These are phyloP conservation scores for Boletus vinaceobasis DNA, from an alignment of 768 basidiomycete genomes.

Conservation along the genomic window DNA sequence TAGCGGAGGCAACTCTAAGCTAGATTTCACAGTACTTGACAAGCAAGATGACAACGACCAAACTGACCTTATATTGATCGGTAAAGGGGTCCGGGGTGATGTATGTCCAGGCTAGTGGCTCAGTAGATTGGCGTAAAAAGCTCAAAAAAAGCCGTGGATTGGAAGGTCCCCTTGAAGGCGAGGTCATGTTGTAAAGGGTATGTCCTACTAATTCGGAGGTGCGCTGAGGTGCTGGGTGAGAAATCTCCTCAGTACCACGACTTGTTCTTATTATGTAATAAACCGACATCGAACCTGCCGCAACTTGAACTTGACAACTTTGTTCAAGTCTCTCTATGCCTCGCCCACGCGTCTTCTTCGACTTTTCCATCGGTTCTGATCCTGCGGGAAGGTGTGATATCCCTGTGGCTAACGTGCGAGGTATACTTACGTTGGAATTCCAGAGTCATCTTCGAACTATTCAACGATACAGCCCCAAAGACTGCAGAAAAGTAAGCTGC, in stretches of 20 bases:
- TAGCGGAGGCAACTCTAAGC: conserved; percentile 1
- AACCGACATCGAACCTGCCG: not conserved
- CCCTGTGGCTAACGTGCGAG: not conserved
- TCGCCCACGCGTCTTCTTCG: conserved; percentile 65
- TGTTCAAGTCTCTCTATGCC: conserved; percentile 36
- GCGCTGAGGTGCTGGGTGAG: not conserved
- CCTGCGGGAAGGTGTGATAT: conserved; percentile 52
- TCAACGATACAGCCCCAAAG: conserved; percentile 67
- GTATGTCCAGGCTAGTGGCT: not conserved
- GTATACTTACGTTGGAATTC: conserved; percentile 9
- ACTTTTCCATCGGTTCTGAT: conserved; percentile 51
- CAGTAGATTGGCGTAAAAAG: not conserved
- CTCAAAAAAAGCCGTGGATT: not conserved
- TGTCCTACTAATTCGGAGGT: no score
- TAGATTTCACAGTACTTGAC: not conserved
- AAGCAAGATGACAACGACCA: not conserved
- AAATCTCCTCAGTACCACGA: not conserved
- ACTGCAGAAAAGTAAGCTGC: conserved; percentile 71
- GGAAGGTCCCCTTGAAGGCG: no score
- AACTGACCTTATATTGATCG: conserved; percentile 1
- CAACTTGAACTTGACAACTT: not conserved
- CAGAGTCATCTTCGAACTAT: conserved; percentile 76
- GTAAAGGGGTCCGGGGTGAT: not conserved
- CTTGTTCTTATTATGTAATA: conserved; percentile 15
- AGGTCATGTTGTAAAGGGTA: not conserved